These are phyloP conservation scores for Aspergillus sp. DNA, from an alignment of 2,329 filamentous ascomycete species.

Conservation along the genomic window DNA sequence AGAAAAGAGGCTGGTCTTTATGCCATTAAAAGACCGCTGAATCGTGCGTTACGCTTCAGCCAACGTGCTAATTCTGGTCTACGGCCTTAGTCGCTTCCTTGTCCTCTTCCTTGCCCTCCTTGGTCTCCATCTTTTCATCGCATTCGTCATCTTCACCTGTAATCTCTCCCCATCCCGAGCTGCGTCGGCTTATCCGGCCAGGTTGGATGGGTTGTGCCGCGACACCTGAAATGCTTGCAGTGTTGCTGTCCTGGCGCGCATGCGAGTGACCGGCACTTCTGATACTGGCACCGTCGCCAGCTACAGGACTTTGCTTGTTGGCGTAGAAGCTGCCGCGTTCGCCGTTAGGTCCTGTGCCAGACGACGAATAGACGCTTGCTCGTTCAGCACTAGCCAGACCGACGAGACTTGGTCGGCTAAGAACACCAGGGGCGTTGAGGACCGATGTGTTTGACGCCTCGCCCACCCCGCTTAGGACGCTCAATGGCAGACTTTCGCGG, in stretches of 20 bases:
- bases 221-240: slow-evolving; percentile 66
- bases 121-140: slow-evolving; percentile 28
- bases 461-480: slow-evolving; percentile 56
- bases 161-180: slow-evolving; percentile 48
- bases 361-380: slow-evolving; percentile 72
- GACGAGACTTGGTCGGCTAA: slow-evolving; percentile 52
- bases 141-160: slow-evolving; percentile 33
- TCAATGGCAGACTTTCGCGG: slow-evolving; percentile 63
- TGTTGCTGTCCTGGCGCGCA: slow-evolving; percentile 77
- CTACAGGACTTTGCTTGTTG: slow-evolving; percentile 41
- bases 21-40: not conserved
- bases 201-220: slow-evolving; percentile 57
- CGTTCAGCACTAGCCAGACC: slow-evolving; percentile 59
- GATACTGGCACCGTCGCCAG: slow-evolving; percentile 71
- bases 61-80: not conserved
- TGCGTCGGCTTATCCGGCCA: slow-evolving; percentile 43
- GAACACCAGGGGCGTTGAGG: slow-evolving; percentile 38
- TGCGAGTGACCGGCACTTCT: slow-evolving; percentile 77
- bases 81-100: not conserved
- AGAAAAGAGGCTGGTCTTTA: not conserved
- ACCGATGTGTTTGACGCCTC: slow-evolving; percentile 45
- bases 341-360: slow-evolving; percentile 64
- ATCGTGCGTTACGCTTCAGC: not conserved
- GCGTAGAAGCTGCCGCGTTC: slow-evolving; percentile 83
- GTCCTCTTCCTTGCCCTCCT: slow-evolving; percentile 18